Base-by-base conservation (phyloP, 768 basidiomycete genomes). In the Austroboletus eburneus region DNA sequence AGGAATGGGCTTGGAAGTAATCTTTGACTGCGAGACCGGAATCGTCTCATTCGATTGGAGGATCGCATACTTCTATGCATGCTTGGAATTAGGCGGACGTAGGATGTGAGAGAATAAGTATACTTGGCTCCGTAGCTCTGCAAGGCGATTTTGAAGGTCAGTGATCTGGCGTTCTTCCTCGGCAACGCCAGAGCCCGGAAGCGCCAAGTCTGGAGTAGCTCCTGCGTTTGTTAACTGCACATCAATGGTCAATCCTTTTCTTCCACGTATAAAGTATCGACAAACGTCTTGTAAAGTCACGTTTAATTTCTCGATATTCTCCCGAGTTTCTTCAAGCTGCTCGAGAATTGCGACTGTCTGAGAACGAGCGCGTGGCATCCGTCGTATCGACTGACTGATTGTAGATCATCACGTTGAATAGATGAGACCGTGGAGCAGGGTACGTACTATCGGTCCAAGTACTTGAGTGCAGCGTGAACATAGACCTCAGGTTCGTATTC, bases 401-500 rank as follows among this genome's bases (percentile, higher is more conserved):
- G 64, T 24, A 24, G 65, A 57, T 50, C 72, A 66, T 54, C 69
- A 27, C 37, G 46, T 34, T 17, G 39, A 7, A 45, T 29, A 29
- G 45, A 29, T 6, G 14, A 38, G 23, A 13, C n/a, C 9, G 17
- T 30, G 4, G 27, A 12, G 27, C 12, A 33, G 22, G 6, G 40
- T 27, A 72, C 87, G 60, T 57, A 87, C 87, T 87, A 91, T 62
- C 81, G 77, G 59, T 87, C 82, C 44, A 91, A 71, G 56, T 83
- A 88, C 64, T 82, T 87, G 50, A 86, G 59, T 0, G 88, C 86
- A 9, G 88, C 88, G 49, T 80, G 72, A 0, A 80, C 84, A 62
- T 87, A 89, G 13, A 86, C 73, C 61, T 89, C 87, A 6, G 87
- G 86, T 20, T 86, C 82, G 8, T 77, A 68, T 18, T 81, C 80